These are phyloP conservation scores for Ricinus communis DNA, from an alignment of 345 rosid species.

Conservation along the genomic window DNA sequence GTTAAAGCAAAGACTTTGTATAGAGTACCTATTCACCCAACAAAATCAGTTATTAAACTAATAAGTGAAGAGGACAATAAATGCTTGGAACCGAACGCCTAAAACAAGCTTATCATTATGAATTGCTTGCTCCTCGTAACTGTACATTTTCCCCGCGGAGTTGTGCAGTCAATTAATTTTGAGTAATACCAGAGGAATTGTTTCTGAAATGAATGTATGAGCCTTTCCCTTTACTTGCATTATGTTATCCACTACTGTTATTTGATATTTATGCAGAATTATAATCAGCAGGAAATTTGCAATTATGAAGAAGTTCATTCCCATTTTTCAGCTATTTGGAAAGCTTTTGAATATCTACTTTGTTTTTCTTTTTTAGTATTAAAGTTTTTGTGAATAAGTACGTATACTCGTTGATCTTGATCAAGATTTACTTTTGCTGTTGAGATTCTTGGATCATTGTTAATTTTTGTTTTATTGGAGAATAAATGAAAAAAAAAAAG, in stretches of 20 bases:
- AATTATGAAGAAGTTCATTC: too few relatives aligned
- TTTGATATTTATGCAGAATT: too few relatives aligned
- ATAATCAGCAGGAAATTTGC: too few relatives aligned
- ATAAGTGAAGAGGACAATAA: not conserved
- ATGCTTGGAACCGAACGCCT: not conserved
- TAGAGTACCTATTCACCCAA: not conserved
- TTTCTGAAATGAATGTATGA: not conserved
- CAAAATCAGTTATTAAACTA: not conserved
- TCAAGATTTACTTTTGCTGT: not conserved
- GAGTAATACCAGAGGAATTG: not conserved
- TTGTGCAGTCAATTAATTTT: not conserved
- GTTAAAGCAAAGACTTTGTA: not conserved
- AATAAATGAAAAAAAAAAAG: not conserved
- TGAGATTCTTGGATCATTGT: not conserved
- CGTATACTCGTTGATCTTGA: not conserved
- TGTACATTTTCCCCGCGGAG: not conserved
- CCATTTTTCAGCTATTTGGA: too few relatives aligned
- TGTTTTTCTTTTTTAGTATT: too few relatives aligned
- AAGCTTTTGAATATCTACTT: too few relatives aligned
- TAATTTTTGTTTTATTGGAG: not conserved
- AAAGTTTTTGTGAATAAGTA: too few relatives aligned
- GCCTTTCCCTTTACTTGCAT: not conserved
- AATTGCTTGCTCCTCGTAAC: constrained; percentile 12
- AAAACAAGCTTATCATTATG: not conserved
- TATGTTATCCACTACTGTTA: not conserved